Evolutionary conservation across 352 stramenopile genomes (phyloP), one percentile per base, ranked within the genome.

Genomic region (Aphanomyces invadans): DNA sequence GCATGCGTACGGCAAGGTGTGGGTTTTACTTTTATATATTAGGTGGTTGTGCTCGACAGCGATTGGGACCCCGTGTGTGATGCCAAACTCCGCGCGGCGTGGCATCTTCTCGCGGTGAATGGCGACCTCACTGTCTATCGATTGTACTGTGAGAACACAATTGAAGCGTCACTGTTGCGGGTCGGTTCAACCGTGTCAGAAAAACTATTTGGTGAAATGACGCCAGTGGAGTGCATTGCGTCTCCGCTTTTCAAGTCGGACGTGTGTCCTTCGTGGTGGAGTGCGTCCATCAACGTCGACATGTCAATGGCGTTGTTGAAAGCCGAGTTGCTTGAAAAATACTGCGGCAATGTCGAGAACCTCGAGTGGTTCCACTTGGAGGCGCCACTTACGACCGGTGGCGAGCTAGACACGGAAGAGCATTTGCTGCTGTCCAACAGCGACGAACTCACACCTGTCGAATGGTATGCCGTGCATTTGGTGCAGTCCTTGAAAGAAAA

Each of bases 401-500:
- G 77, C 26, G 86, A 94, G 65, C 54, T 94, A 32, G 79, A 90
- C 68, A 74, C 83, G 3, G 81, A 92, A 56, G 86, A 94, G 48
- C 86, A 94, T 65, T 71, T 94, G 29, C 72, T 94, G 42, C 65
- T 94, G 3, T 81, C 83, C 11, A 92, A 90, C 66, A 88, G 82
- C 9, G 86, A 94, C 67, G 86, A 94, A 26, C 68, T 94, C 12
- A 89, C 76, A 21, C 83, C 83, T 19, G 81, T 94, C 44, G 85
- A 94, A 70, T 94, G 85, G 85, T 92, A 90, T 48, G 83, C 85
- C 1, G 85, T 94, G 21, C 86, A 89, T 55, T 90, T 81, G 39
- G 75, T 94, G 0, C 76, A 92, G 28, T 68, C 60, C 1, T 68
- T 81, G 15, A 88, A 76, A n/a, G 76, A 89, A 26, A 82, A 84